Evolutionary conservation across 306 rosid genomes (phyloP).

Genomic region (Albizia julibrissin): DNA sequence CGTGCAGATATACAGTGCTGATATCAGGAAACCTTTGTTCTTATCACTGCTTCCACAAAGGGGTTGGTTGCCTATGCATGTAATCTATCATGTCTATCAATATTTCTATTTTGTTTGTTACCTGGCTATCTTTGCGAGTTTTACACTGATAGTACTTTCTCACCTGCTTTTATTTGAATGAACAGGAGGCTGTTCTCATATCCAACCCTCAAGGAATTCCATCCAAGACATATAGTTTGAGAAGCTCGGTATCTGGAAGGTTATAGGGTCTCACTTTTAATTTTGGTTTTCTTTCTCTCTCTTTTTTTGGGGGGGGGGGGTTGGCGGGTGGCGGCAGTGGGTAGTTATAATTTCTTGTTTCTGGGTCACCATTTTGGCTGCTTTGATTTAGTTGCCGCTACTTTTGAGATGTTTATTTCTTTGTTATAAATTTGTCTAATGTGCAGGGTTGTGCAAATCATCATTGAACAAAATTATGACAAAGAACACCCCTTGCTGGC

Average conservation of each 20-base stretch:
- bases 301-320: not conserved
- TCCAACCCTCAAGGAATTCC: conserved; percentile 80
- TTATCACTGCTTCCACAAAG: conserved; percentile 89
- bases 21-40: conserved; percentile 90
- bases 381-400: conserved; percentile 5
- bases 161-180: conserved; percentile 18
- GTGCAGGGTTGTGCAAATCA: conserved; percentile 87
- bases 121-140: not conserved
- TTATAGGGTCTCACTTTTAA: conserved; percentile 33
- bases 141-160: not conserved
- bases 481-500: conserved; percentile 62
- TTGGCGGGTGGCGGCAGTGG: not conserved
- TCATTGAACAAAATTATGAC: conserved; percentile 77
- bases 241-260: conserved; percentile 98
- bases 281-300: not conserved
- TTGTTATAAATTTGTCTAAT: conserved; percentile 33
- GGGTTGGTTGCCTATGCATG: conserved; percentile 94
- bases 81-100: conserved; percentile 35
- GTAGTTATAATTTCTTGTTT: conserved; percentile 11
- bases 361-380: conserved; percentile 17
- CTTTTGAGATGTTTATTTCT: conserved; percentile 31
- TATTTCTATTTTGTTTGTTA: not conserved
- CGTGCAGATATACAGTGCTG: conserved; percentile 74
- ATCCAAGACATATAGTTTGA: conserved; percentile 73
- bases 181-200: conserved; percentile 89